A percentile compares a stretch with the other conserved stretches of the same genome.
phyloP scores from a whole-genome alignment of 2,329 filamentous ascomycete genomes.

The Albophoma yamanashiensis region DNA sequence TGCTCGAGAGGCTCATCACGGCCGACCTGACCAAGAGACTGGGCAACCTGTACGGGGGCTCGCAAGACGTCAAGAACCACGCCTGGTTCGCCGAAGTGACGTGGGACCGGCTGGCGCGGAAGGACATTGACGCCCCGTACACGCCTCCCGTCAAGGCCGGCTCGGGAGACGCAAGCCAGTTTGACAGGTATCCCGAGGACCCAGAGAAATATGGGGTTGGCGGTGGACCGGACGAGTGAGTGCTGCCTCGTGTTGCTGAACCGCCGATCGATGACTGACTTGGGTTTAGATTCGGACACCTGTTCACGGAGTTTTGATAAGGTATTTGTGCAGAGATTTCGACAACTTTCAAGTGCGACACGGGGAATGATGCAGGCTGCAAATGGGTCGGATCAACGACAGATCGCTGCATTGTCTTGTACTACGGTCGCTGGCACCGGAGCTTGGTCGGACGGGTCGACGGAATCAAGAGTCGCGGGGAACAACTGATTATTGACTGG shows the following conservation, averaged over 20 bases:
- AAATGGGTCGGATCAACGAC: not conserved
- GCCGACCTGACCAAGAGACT: constrained; percentile 88
- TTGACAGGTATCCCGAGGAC: constrained; percentile 96
- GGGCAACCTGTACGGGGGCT: constrained; percentile 85
- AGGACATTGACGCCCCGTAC: constrained; percentile 97
- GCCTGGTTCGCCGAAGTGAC: constrained; percentile 96
- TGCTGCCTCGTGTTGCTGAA: not conserved
- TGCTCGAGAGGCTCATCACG: constrained; percentile 88
- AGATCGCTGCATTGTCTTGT: not conserved
- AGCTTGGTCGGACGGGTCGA: not conserved
- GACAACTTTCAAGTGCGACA: not conserved
- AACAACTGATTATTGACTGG: not conserved
- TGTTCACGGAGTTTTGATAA: constrained; percentile 66
- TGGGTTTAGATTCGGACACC: constrained; percentile 51
- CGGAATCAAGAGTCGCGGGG: not conserved
- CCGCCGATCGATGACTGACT: constrained; percentile 6
- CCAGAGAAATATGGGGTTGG: constrained; percentile 77
- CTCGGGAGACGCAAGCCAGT: constrained; percentile 90
- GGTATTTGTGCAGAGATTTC: not conserved
- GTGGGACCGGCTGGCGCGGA: constrained; percentile 87
- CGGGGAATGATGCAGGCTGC: not conserved
- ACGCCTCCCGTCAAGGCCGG: constrained; percentile 92
- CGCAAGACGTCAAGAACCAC: constrained; percentile 88
- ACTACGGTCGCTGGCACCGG: not conserved
- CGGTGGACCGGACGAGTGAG: constrained; percentile 73